These are phyloP conservation scores for Biscutella auriculata DNA, from an alignment of 441 rosid genomes.

Conservation along the genomic window DNA sequence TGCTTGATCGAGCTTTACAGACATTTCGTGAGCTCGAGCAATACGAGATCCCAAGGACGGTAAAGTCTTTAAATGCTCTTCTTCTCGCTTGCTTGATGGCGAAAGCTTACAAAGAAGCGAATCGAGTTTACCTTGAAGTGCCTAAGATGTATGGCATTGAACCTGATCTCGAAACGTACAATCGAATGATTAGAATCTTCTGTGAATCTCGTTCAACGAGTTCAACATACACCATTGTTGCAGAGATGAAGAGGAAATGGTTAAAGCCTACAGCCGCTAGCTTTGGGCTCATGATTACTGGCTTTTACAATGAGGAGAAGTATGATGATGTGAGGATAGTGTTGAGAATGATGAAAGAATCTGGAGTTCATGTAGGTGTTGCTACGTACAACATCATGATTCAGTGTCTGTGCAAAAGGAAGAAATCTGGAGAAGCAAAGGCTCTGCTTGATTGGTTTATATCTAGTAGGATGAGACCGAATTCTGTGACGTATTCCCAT, in stretches of 20 bases:
- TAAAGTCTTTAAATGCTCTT: constrained; percentile 52
- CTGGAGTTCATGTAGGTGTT: constrained; percentile 32
- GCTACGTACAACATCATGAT: constrained; percentile 51
- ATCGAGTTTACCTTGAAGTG: constrained; percentile 45
- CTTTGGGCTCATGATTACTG: constrained; percentile 44
- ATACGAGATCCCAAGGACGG: constrained; percentile 37
- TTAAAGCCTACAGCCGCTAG: constrained; percentile 39
- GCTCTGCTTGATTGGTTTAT: constrained; percentile 44
- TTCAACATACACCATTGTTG: constrained; percentile 44
- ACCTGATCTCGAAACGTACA: constrained; percentile 52
- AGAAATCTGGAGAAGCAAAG: constrained; percentile 48
- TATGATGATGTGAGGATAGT: constrained; percentile 59
- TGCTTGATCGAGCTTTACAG: constrained; percentile 49
- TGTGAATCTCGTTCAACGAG: constrained; percentile 50
- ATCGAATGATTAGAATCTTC: constrained; percentile 45
- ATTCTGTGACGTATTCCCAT: constrained; percentile 32
- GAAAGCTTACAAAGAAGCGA: constrained; percentile 39
- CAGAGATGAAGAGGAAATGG: constrained; percentile 59
- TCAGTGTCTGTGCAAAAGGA: constrained; percentile 54
- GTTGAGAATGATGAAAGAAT: constrained; percentile 48
- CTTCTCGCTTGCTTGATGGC: constrained; percentile 48
- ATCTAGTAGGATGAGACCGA: constrained; percentile 38
- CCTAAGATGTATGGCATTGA: constrained; percentile 37
- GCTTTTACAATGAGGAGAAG: constrained; percentile 61
- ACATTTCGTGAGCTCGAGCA: constrained; percentile 42